These are phyloP conservation scores for Mycosphaerelloides madeirae DNA, from an alignment of 2,329 filamentous ascomycete genomes.

Conservation along the genomic window DNA sequence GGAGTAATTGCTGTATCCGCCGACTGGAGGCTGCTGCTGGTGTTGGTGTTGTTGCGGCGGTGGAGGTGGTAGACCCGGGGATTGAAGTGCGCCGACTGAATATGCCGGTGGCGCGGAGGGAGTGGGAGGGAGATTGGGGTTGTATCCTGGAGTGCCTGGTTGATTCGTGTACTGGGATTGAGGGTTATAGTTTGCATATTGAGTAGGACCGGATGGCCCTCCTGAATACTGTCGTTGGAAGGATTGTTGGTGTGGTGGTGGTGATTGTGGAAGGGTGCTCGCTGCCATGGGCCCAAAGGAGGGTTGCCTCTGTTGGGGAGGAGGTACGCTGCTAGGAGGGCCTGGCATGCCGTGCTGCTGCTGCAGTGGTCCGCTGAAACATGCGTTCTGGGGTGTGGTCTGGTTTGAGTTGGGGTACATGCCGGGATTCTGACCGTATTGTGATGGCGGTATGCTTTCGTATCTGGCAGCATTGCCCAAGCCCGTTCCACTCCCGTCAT, in stretches of 20 bases:
- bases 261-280: conserved; percentile 21
- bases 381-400: conserved; percentile 29
- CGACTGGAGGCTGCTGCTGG: conserved; percentile 20
- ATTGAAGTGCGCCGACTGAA: conserved; percentile 34
- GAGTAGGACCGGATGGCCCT: conserved; percentile 18
- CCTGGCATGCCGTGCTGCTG: conserved; percentile 16
- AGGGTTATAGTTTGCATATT: conserved; percentile 36
- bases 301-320: conserved; percentile 20
- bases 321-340: conserved; percentile 20
- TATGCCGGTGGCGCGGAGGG: conserved; percentile 32
- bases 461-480: conserved; percentile 37
- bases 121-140: conserved; percentile 28
- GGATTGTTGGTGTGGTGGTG: conserved; percentile 27
- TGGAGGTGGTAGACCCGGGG: conserved; percentile 37
- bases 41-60: conserved; percentile 29
- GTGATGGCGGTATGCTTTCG: conserved; percentile 27
- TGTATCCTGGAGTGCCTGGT: conserved; percentile 23
- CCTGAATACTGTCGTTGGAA: conserved; percentile 30
- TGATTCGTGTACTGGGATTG: conserved; percentile 21
- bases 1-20: conserved; percentile 54
- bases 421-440: conserved; percentile 22
- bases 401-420: conserved; percentile 10
- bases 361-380: conserved; percentile 41
- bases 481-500: conserved; percentile 51
- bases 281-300: conserved; percentile 23